phyloP scores from a whole-genome alignment of 257 asterid species.

The Ajuga chamaepitys region DNA sequence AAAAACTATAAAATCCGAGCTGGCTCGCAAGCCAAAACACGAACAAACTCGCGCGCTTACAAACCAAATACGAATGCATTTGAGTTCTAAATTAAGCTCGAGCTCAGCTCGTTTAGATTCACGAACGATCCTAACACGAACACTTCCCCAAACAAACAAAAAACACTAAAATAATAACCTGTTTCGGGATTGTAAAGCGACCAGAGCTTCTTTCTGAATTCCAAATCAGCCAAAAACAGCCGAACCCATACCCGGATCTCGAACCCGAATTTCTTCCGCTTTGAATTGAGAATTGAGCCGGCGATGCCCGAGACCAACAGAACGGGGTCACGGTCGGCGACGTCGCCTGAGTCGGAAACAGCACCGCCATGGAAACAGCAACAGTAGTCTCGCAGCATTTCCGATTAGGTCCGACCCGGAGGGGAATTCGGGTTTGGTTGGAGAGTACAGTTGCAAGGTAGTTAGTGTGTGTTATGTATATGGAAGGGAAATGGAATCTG shows the following conservation, averaged over 20 bases:
- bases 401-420: background rate
- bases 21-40: too few relatives aligned
- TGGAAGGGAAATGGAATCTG: background rate
- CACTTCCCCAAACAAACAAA: too few relatives aligned
- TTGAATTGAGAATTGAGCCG: conserved; percentile 75
- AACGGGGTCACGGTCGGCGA: conserved; percentile 72
- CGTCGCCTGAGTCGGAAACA: conserved; percentile 32
- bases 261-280: conserved; percentile 50
- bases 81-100: too few relatives aligned
- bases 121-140: too few relatives aligned
- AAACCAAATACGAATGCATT: too few relatives aligned
- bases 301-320: conserved; percentile 64
- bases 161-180: conserved; percentile 6
- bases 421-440: conserved; percentile 13
- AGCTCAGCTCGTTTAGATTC: too few relatives aligned
- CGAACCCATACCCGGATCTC: conserved; percentile 92
- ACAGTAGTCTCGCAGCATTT: conserved; percentile 33
- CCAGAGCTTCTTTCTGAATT: conserved; percentile 75
- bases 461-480: background rate
- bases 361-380: conserved; percentile 27
- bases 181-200: conserved; percentile 69
- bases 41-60: too few relatives aligned
- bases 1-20: too few relatives aligned
- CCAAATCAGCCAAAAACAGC: conserved; percentile 71
- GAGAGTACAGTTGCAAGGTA: conserved; percentile 8